A percentile compares a stretch with the other conserved stretches of the same genome.
These are phyloP conservation scores for Patellifolia procumbens DNA, from an alignment of 179 eudicot species.

Conservation along the genomic window DNA sequence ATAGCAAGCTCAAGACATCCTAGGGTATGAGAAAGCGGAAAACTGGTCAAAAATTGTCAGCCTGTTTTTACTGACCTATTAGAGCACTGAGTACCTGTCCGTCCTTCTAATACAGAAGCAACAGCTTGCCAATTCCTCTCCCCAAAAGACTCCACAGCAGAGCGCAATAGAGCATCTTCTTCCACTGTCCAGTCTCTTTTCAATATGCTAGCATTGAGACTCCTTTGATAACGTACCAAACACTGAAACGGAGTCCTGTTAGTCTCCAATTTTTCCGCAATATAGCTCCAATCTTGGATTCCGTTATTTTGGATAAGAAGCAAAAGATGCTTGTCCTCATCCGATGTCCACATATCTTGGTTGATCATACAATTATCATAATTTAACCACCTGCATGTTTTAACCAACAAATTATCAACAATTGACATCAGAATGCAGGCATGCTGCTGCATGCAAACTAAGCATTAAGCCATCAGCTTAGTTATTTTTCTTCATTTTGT, in stretches of 20 bases:
- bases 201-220: conserved; percentile 76
- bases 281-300: conserved; percentile 57
- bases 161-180: conserved; percentile 68
- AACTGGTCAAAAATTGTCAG: background rate
- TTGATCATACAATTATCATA: conserved; percentile 70
- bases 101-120: conserved; percentile 75
- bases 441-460: background rate
- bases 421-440: no score
- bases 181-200: conserved; percentile 82
- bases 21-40: background rate
- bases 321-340: conserved; percentile 74
- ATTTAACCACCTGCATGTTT: conserved; percentile 72
- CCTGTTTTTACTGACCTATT: conserved; percentile 70
- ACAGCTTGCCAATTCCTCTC: conserved; percentile 87
- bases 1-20: no score
- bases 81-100: conserved; percentile 91
- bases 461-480: background rate
- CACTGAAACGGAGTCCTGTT: conserved; percentile 89
- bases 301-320: conserved; percentile 61
- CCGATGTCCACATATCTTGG: conserved; percentile 46
- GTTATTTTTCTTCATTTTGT: background rate
- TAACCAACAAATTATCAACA: background rate
- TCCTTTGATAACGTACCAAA: conserved; percentile 80
- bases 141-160: conserved; percentile 79
- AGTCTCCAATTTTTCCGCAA: conserved; percentile 59